Conservation (phyloP, 2,329 filamentous ascomycete genomes). For the Tolypocladium tropicale region DNA sequence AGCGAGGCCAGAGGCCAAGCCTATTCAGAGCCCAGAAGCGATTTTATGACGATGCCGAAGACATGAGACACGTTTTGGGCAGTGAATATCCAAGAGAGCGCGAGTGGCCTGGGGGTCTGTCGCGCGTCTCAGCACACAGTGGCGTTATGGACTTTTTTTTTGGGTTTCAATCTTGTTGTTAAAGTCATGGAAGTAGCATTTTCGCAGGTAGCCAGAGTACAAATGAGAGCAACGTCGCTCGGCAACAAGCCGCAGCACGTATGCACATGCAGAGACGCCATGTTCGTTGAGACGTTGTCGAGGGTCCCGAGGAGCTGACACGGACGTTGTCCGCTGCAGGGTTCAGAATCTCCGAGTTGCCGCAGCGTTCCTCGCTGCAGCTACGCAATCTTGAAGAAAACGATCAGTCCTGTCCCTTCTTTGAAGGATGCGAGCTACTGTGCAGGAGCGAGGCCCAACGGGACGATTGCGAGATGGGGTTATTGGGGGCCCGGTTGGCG, state of each 20-base stretch:
- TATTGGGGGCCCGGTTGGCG: too few species aligned
- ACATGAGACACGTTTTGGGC: neutral
- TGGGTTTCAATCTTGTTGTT: neutral
- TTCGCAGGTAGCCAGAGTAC: neutral
- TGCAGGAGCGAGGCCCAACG: too few species aligned
- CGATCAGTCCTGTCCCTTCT: too few species aligned
- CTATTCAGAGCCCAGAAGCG: neutral
- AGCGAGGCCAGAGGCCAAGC: neutral
- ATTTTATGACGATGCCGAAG: neutral
- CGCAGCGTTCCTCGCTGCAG: too few species aligned
- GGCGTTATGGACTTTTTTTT: neutral
- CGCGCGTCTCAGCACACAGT: neutral
- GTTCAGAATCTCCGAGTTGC: neutral
- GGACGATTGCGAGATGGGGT: too few species aligned
- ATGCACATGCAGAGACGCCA: neutral
- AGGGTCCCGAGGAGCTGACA: neutral
- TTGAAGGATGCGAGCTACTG: neutral
- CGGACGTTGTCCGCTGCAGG: too few species aligned
- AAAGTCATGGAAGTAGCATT: neutral
- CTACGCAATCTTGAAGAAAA: neutral
- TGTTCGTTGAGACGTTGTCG: neutral
- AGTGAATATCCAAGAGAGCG: neutral
- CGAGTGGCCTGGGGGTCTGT: neutral
- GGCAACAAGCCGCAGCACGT: neutral
- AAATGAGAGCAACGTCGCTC: neutral